Evolutionary conservation across 345 rosid genomes (phyloP).

Genomic region (Triadica sebifera): DNA sequence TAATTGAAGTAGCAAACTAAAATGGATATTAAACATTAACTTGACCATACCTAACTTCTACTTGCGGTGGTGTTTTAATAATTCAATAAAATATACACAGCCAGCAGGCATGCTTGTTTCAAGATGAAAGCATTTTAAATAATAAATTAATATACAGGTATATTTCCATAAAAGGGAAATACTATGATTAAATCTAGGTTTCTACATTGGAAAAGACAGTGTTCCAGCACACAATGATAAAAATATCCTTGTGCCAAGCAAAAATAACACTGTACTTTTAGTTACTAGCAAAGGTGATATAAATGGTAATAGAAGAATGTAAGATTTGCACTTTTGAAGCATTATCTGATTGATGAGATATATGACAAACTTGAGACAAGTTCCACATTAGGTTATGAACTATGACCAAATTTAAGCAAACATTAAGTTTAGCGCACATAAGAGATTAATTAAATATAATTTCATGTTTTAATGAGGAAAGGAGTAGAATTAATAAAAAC

Average conservation of each 20-base stretch:
- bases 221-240: neutral
- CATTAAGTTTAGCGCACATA: too few relatives aligned
- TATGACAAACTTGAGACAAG: neutral
- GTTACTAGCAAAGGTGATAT: too few relatives aligned
- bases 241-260: neutral
- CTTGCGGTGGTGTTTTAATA: neutral
- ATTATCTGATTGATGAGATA: neutral
- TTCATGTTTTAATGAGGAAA: too few relatives aligned
- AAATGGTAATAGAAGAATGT: too few relatives aligned
- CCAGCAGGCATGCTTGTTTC: neutral
- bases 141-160: neutral
- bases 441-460: too few relatives aligned
- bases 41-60: constrained; percentile 4
- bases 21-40: neutral
- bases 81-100: too few relatives aligned
- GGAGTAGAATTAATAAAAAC: too few relatives aligned
- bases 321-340: neutral
- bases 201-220: neutral
- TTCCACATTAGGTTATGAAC: neutral
- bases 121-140: constrained; percentile 1
- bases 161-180: constrained; percentile 1
- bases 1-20: too few relatives aligned
- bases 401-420: neutral
- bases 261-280: too few relatives aligned
- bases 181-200: neutral